Evolutionary conservation across 306 rosid genomes (phyloP).

Genomic region (Acacia acuminata): DNA sequence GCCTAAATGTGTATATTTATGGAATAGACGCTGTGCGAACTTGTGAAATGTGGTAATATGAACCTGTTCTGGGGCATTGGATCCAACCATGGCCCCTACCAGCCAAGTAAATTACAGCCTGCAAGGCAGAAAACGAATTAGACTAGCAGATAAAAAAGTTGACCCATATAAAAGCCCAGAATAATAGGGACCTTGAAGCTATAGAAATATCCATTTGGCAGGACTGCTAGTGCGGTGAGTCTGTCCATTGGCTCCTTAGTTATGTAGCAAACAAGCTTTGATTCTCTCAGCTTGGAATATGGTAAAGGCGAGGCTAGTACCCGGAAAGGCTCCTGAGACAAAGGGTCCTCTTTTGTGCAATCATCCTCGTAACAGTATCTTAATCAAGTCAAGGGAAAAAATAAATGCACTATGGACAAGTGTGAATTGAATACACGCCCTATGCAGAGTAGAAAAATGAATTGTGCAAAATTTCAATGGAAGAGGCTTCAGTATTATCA

Average conservation of each 20-base stretch:
- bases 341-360: constrained; percentile 97
- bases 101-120: constrained; percentile 99
- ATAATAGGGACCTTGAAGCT: constrained; percentile 70
- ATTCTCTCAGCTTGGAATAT: constrained; percentile 89
- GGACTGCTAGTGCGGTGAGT: constrained; percentile 90
- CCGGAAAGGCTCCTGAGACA: constrained; percentile 86
- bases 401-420: constrained; percentile 2
- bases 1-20: constrained; percentile 31
- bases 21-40: constrained; percentile 82
- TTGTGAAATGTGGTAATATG: constrained; percentile 57
- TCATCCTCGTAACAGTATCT: constrained; percentile 95
- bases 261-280: constrained; percentile 97
- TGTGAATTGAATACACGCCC: constrained; percentile 2
- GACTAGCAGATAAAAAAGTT: not conserved
- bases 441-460: not conserved
- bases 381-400: constrained; percentile 60
- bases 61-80: constrained; percentile 84
- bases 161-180: not conserved
- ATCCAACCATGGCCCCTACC: constrained; percentile 71
- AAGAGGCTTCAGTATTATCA: not conserved
- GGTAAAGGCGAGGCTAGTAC: constrained; percentile 82
- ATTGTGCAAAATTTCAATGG: not conserved
- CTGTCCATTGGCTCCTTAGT: constrained; percentile 96
- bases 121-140: constrained; percentile 31
- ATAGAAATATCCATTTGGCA: constrained; percentile 94